Percentiles rank a stretch among this genome's conserved stretches.
Evolutionary conservation across 495 filamentous ascomycete genomes (phyloP).

Genomic region (Staphylotrichum tortipilum): DNA sequence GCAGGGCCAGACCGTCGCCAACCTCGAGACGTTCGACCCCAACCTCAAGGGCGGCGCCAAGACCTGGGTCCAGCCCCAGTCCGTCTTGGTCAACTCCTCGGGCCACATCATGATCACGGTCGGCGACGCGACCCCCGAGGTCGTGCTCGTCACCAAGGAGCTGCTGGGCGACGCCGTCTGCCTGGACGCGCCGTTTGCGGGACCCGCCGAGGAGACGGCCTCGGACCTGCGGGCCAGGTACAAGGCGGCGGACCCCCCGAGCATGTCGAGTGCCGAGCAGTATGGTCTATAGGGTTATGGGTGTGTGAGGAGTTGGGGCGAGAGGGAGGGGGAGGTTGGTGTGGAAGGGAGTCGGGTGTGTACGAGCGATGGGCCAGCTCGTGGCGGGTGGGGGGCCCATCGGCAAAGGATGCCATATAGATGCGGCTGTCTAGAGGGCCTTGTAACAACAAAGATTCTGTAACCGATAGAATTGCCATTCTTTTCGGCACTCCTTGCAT

Average conservation of each 20-base stretch:
- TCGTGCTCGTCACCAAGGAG: slow-evolving; percentile 46
- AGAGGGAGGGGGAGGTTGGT: not conserved
- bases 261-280: slow-evolving; percentile 5
- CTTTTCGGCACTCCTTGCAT: too few relatives aligned
- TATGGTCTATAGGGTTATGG: not conserved
- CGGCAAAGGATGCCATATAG: not conserved
- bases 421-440: not conserved
- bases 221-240: too few relatives aligned
- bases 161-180: slow-evolving; percentile 26
- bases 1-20: slow-evolving; percentile 6
- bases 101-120: slow-evolving; percentile 50
- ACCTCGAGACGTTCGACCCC: slow-evolving; percentile 45
- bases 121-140: slow-evolving; percentile 33
- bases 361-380: too few relatives aligned
- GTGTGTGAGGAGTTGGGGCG: not conserved
- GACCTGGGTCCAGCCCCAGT: slow-evolving; percentile 49
- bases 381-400: too few relatives aligned
- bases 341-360: too few relatives aligned
- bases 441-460: not conserved
- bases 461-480: not conserved
- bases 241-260: not conserved
- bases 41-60: slow-evolving; percentile 57
- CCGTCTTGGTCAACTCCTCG: slow-evolving; percentile 49
- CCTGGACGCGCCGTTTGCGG: slow-evolving; percentile 25
- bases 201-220: too few relatives aligned